Percentiles rank a stretch among this genome's conserved stretches.
Conservation (phyloP, 345 rosid genomes). For the Gossypium turneri region DNA sequence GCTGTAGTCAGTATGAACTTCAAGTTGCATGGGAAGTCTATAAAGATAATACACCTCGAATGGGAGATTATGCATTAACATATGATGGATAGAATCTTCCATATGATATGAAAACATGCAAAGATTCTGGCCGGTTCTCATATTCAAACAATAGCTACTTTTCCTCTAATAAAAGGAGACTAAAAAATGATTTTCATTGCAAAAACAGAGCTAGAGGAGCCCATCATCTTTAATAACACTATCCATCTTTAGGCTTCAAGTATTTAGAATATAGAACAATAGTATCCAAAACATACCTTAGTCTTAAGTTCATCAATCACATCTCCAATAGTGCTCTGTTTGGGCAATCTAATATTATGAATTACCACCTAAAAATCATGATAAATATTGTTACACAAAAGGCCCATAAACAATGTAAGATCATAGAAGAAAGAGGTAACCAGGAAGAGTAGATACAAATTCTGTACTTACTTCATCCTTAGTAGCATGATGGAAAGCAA, state of each 20-base stretch:
- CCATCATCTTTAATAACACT: not conserved
- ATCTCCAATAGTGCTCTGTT: slow-evolving; percentile 61
- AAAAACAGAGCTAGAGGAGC: not conserved
- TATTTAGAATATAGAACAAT: not conserved
- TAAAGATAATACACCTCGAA: not conserved
- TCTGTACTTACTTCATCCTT: slow-evolving; percentile 77
- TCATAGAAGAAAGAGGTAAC: slow-evolving; percentile 1
- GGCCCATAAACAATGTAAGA: not conserved
- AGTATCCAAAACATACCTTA: slow-evolving; percentile 43
- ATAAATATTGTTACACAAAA: not conserved
- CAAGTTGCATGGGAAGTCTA: not conserved
- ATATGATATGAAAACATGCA: not conserved
- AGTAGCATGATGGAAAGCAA: slow-evolving; percentile 75
- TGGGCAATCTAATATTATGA: slow-evolving; percentile 8
- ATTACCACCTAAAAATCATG: slow-evolving; percentile 46
- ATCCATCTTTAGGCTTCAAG: not conserved
- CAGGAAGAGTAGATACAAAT: not conserved
- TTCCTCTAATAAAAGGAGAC: not conserved
- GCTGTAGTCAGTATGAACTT: slow-evolving; percentile 7
- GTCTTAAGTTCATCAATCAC: slow-evolving; percentile 83
- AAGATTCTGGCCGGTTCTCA: not conserved
- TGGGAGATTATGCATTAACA: not conserved
- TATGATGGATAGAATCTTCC: not conserved
- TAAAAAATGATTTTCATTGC: not conserved
- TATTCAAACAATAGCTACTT: not conserved